Evolutionary conservation across 1,284 basidiomycete genomes (phyloP).

Genomic region (Schizopora paradoxa): DNA sequence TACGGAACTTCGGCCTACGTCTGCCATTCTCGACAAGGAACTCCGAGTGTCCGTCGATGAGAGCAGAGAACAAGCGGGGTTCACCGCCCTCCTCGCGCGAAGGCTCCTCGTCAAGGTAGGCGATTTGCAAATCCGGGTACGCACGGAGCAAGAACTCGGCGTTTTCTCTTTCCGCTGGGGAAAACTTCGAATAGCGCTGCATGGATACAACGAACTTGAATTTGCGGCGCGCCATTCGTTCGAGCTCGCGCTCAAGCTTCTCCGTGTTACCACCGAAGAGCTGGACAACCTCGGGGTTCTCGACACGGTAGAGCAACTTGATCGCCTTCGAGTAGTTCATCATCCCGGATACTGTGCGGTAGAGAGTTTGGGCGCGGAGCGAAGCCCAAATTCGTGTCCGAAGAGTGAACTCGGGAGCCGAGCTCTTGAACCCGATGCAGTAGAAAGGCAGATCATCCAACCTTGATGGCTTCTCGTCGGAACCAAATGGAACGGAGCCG

Average conservation of each 20-base stretch:
- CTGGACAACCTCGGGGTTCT: conserved; percentile 98
- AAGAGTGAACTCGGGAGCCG: conserved; percentile 96
- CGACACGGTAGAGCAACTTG: conserved; percentile 98
- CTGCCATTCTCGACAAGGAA: conserved; percentile 86
- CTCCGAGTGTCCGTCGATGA: conserved; percentile 98
- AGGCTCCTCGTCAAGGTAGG: conserved; percentile 96
- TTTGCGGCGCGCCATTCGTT: conserved; percentile 96
- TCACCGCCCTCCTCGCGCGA: conserved; percentile 93
- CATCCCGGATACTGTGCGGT: conserved; percentile 98
- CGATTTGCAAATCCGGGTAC: conserved; percentile 98
- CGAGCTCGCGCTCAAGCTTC: conserved; percentile 92
- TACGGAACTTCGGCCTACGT: conserved; percentile 94
- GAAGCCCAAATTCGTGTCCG: conserved; percentile 99
- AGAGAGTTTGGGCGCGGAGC: conserved; percentile 95
- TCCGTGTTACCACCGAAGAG: conserved; percentile 97
- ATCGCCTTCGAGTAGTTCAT: conserved; percentile 99
- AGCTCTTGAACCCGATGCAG: conserved; percentile 99
- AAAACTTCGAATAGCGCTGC: conserved; percentile 99
- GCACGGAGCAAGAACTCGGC: conserved; percentile 97
- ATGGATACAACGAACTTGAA: conserved; percentile 99
- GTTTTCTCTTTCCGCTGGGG: conserved; percentile 99
- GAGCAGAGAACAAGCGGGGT: conserved; percentile 89
- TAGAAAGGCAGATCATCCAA: conserved; percentile 97
- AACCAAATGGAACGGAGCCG: conserved; percentile 71
- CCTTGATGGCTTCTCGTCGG: conserved; percentile 74